Evolutionary conservation across 2,329 filamentous ascomycete species (phyloP).

Genomic region (Alternaria viburni): DNA sequence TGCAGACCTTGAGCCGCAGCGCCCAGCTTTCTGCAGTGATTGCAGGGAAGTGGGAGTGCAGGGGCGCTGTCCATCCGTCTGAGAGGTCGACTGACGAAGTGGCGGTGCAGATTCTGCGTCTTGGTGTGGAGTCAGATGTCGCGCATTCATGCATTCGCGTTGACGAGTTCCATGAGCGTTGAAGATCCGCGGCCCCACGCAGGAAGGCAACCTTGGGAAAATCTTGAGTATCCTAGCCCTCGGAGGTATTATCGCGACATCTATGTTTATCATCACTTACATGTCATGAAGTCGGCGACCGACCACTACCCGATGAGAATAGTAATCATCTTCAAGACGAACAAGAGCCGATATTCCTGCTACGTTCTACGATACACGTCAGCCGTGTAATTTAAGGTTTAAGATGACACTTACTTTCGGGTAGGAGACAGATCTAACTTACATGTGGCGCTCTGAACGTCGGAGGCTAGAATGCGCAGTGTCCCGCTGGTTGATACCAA

Average conservation of each 20-base stretch:
- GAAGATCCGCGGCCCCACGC: conserved; percentile 9
- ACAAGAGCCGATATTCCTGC: not conserved
- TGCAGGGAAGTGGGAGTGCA: not conserved
- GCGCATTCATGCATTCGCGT: not conserved
- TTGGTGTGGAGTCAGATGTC: not conserved
- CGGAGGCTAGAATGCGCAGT: not conserved
- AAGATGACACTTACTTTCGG: not conserved
- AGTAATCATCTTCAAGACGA: not conserved
- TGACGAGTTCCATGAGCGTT: not conserved
- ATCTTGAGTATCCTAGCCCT: not conserved
- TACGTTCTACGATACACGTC: not conserved
- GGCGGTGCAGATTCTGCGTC: not conserved
- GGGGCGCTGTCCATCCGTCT: not conserved
- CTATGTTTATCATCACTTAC: not conserved
- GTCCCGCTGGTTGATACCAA: not conserved
- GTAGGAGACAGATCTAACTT: not conserved
- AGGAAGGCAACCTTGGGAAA: not conserved
- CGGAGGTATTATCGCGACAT: not conserved
- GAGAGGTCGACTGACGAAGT: not conserved
- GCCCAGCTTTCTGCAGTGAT: not conserved
- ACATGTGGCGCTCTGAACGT: conserved; percentile 2
- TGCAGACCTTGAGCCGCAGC: not conserved
- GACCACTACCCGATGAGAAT: not conserved
- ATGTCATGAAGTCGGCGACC: not conserved
- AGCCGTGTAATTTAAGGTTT: not conserved